Evolutionary conservation across 495 filamentous ascomycete species (phyloP).

Genomic region (Aspergillus ostianus): DNA sequence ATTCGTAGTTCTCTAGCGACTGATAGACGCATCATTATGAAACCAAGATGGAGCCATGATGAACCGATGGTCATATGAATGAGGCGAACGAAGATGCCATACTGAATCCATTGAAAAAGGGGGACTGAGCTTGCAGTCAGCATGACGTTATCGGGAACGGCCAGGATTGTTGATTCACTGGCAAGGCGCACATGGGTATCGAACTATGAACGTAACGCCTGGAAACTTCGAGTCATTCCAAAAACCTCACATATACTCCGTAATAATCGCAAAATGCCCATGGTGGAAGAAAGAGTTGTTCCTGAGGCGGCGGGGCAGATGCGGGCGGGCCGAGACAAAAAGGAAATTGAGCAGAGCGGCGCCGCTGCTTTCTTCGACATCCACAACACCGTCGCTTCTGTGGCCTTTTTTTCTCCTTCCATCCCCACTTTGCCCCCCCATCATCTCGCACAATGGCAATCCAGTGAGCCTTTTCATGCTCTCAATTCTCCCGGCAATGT

Average conservation of each 20-base stretch:
- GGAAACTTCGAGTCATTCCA: too few relatives aligned
- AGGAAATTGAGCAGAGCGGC: conserved; percentile 40
- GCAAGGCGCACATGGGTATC: too few relatives aligned
- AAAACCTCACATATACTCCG: background rate
- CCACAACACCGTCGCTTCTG: conserved; percentile 3
- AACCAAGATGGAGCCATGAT: background rate
- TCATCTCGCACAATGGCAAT: conserved; percentile 52
- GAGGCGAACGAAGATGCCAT: too few relatives aligned
- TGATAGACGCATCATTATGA: background rate
- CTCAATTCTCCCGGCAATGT: conserved; percentile 2
- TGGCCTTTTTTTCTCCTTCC: conserved; percentile 4
- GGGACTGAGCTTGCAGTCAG: too few relatives aligned
- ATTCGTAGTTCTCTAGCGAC: too few relatives aligned
- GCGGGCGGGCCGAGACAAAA: conserved; percentile 29
- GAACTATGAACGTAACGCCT: too few relatives aligned
- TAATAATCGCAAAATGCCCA: background rate
- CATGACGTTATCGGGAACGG: too few relatives aligned
- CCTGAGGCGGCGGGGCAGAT: conserved; percentile 7
- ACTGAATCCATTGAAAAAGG: too few relatives aligned
- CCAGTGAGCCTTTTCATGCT: conserved; percentile 44
- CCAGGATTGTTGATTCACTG: too few relatives aligned
- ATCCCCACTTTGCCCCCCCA: conserved; percentile 1
- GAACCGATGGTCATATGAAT: background rate
- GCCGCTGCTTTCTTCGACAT: conserved; percentile 4
- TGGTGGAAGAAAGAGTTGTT: background rate